phyloP scores from a whole-genome alignment of 1,139 yeast genomes.

The Blastobotrys illinoisensis region DNA sequence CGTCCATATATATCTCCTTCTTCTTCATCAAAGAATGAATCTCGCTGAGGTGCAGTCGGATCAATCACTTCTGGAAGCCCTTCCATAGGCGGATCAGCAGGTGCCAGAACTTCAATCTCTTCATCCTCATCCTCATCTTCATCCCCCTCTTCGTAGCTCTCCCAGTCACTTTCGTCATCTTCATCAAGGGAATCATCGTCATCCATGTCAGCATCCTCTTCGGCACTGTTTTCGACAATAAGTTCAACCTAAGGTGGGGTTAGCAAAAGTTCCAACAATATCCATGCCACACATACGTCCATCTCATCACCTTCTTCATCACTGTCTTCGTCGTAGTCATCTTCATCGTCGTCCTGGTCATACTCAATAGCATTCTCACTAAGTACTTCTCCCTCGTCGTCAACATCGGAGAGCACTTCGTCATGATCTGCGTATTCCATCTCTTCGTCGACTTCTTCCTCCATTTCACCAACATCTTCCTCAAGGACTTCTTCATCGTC shows the following conservation, averaged over 20 bases:
- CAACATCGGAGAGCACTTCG: conserved; percentile 34
- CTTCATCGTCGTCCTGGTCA: conserved; percentile 35
- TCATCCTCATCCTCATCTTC: conserved; percentile 28
- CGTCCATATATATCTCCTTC: conserved; percentile 16
- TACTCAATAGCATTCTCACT: conserved; percentile 31
- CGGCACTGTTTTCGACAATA: conserved; percentile 35
- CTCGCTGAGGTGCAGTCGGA: not conserved
- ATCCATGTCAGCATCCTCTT: conserved; percentile 33
- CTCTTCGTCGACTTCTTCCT: conserved; percentile 29
- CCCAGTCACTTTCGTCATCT: conserved; percentile 29
- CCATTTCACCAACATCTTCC: conserved; percentile 30
- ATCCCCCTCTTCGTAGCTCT: conserved; percentile 26
- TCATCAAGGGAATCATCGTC: conserved; percentile 36
- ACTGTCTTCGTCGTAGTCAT: conserved; percentile 21
- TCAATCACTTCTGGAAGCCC: not conserved
- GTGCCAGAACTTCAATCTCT: not conserved
- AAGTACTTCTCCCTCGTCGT: conserved; percentile 23
- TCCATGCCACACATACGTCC: conserved; percentile 18
- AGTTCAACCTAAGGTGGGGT: conserved; percentile 18
- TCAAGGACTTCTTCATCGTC: conserved; percentile 44
- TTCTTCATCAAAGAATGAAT: conserved; percentile 9
- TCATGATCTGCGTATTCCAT: conserved; percentile 29
- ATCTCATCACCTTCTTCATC: conserved; percentile 29
- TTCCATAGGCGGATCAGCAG: not conserved
- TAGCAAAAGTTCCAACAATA: not conserved